A percentile compares a stretch with the other conserved stretches of the same genome.
These are phyloP conservation scores for Epichloe gansuensis DNA, from an alignment of 2,329 filamentous ascomycete genomes.

Conservation along the genomic window DNA sequence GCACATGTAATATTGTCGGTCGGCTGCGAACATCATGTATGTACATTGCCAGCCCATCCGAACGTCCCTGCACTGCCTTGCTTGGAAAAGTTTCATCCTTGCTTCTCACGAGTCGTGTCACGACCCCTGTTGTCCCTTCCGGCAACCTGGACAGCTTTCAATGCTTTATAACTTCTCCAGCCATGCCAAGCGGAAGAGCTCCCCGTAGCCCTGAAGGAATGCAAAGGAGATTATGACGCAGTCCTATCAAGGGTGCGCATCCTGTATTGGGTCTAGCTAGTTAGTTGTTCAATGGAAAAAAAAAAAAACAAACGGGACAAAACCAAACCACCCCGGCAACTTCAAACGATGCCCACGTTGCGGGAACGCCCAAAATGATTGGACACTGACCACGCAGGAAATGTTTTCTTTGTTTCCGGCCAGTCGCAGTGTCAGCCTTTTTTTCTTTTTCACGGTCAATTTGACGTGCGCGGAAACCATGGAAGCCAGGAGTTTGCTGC, in stretches of 20 bases:
- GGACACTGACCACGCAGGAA: background rate
- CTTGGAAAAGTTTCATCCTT: background rate
- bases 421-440: background rate
- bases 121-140: too few relatives aligned
- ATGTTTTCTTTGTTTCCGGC: background rate
- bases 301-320: too few relatives aligned
- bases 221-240: background rate
- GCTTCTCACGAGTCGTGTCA: too few relatives aligned
- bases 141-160: too few relatives aligned
- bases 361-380: background rate
- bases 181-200: too few relatives aligned
- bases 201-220: background rate
- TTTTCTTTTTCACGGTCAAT: background rate
- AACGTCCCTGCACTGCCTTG: background rate
- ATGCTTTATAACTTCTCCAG: too few relatives aligned
- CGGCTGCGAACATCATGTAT: background rate
- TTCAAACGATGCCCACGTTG: slow-evolving; percentile 3
- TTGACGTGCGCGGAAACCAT: background rate
- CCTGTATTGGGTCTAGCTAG: too few relatives aligned
- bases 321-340: background rate
- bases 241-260: too few relatives aligned
- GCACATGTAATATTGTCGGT: background rate
- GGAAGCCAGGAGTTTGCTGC: background rate
- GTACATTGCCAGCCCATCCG: background rate
- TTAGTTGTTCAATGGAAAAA: background rate